Conservation (phyloP, 2,329 filamentous ascomycete genomes). For the Hymenoscyphus repandus region DNA sequence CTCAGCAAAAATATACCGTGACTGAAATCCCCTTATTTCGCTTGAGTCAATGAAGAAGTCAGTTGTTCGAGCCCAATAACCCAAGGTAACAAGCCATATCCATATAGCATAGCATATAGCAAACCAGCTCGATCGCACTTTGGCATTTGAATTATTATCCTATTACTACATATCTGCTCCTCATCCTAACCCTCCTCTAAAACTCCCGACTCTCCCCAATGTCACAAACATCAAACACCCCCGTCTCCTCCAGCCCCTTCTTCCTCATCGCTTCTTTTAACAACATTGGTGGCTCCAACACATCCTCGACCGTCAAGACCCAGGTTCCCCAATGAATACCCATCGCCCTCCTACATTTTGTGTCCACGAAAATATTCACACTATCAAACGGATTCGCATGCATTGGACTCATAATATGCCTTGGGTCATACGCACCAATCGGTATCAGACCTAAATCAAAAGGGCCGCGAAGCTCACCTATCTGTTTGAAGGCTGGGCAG, state of each 20-base stretch:
- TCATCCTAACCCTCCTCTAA: neutral
- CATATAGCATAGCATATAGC: no score
- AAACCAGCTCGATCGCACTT: no score
- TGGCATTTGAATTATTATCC: no score
- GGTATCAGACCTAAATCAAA: constrained; percentile 89
- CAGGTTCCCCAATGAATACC: constrained; percentile 91
- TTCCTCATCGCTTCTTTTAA: constrained; percentile 65
- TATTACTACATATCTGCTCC: no score
- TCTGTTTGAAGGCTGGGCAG: constrained; percentile 79
- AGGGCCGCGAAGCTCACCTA: constrained; percentile 73
- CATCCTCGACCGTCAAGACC: constrained; percentile 73
- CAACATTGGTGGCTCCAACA: constrained; percentile 71
- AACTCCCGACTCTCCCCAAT: constrained; percentile 11
- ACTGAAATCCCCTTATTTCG: no score
- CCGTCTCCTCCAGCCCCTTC: constrained; percentile 55
- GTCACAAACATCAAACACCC: constrained; percentile 11
- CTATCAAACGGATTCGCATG: constrained; percentile 81
- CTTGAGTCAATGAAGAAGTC: no score
- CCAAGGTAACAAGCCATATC: no score
- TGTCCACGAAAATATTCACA: constrained; percentile 84
- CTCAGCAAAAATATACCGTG: no score
- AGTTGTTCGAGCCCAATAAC: no score
- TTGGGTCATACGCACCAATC: constrained; percentile 78
- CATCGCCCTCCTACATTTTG: constrained; percentile 67
- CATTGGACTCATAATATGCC: constrained; percentile 67